Base-by-base conservation (phyloP, 805 yeast species). In the Pichia exigua region DNA sequence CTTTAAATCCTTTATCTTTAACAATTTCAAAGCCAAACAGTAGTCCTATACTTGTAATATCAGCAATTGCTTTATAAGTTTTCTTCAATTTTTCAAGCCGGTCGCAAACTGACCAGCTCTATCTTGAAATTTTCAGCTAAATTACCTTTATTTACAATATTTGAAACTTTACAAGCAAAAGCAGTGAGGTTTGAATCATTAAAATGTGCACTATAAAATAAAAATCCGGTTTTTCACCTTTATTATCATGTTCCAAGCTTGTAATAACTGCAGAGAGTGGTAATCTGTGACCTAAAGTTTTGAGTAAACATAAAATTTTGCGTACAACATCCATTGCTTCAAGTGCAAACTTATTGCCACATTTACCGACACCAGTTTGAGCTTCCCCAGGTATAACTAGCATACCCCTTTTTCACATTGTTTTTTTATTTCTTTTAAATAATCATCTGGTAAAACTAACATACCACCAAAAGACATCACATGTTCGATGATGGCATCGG, bases 371-470 rank as follows among this genome's bases (percentile, higher is more conserved):
- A 20, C 80, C 81, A 15, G 80, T 75, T 60, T 76, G 80, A 32
- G 77, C 81, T 62, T 77, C 82, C 56, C 77, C 82, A 6, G 77
- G 75, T 55, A 77, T 77, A 68, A 77, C 64, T 50, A 77, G 68
- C 55, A 75, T 69, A 18, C 72, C 76, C 59, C 76, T 66, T 72
- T 70, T 46, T 63, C 62, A 51, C 67, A 64, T 21, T 62, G 65
- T 21, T 27, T 35, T 35, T 63, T 59, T 57, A 64, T 52, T 43
- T 58, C 64, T 47, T 59, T 49, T 49, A 63, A 32, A 42, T 63
- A 64, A 27, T 65, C 66, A 69, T 52, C 65, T 59, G 54, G 75
- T 55, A 41, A 73, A 57, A 30, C 77, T 73, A 61, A 71, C 79
- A 68, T 76, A 51, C 80, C 81, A 46, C 80, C 80, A 58, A 75